These are phyloP conservation scores for Teratosphaeria zuluensis DNA, from an alignment of 2,329 filamentous ascomycete species.

Conservation along the genomic window DNA sequence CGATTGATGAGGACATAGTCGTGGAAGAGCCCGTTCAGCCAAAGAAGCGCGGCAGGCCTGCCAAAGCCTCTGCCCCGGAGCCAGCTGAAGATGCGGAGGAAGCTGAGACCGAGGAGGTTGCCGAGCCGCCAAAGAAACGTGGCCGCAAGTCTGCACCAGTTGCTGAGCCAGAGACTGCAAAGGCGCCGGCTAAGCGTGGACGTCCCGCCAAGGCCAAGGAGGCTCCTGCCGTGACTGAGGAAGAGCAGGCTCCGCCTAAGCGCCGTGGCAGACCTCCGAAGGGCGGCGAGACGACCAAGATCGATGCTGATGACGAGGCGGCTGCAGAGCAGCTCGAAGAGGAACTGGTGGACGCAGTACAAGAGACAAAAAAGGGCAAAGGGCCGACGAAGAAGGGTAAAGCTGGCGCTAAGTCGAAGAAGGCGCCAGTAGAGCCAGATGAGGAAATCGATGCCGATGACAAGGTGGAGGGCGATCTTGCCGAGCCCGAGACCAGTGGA, in stretches of 20 bases:
- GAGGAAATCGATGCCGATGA: not conserved
- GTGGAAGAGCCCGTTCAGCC: slow-evolving; percentile 8
- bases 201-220: not conserved
- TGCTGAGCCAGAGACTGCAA: not conserved
- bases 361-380: not conserved
- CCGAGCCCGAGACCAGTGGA: slow-evolving; percentile 3
- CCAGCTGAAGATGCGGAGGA: not conserved
- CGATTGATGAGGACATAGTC: slow-evolving; percentile 1
- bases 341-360: slow-evolving; percentile 15
- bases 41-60: slow-evolving; percentile 19
- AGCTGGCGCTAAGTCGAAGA: slow-evolving; percentile 9
- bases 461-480: not conserved
- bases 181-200: not conserved
- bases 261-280: slow-evolving; percentile 16
- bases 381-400: not conserved
- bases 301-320: slow-evolving; percentile 17
- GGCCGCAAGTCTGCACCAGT: not conserved
- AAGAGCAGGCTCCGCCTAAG: slow-evolving; percentile 13
- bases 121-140: slow-evolving; percentile 16
- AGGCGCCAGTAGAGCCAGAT: slow-evolving; percentile 3
- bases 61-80: slow-evolving; percentile 3
- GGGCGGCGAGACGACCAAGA: slow-evolving; percentile 22
- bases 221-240: slow-evolving; percentile 3
- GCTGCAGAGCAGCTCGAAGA: slow-evolving; percentile 22
- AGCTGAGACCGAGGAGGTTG: slow-evolving; percentile 1